Evolutionary conservation across 1,284 basidiomycete genomes (phyloP).

Genomic region (Tylopilus orsonianus): DNA sequence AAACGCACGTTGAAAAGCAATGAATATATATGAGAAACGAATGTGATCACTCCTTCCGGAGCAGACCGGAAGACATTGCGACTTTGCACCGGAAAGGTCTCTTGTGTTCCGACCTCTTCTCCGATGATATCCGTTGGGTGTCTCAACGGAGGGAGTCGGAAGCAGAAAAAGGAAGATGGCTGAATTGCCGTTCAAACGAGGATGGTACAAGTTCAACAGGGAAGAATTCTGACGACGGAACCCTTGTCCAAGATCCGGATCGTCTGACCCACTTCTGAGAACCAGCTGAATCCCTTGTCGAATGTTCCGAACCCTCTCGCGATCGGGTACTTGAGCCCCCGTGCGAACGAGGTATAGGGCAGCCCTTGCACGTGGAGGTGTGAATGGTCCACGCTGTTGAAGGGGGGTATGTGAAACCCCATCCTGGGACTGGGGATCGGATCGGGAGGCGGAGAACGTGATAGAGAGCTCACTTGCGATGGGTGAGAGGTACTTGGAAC

Average conservation of each 20-base stretch:
- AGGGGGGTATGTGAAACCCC: conserved; percentile 83
- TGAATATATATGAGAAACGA: background rate
- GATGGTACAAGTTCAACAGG: conserved; percentile 42
- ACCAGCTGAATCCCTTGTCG: conserved; percentile 77
- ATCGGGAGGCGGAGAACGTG: background rate
- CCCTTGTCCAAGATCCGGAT: conserved; percentile 61
- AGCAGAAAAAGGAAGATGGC: background rate
- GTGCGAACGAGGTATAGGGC: conserved; percentile 54
- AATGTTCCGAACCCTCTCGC: conserved; percentile 38
- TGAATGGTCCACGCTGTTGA: conserved; percentile 76
- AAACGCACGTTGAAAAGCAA: background rate
- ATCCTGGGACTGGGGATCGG: conserved; percentile 42
- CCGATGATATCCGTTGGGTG: background rate
- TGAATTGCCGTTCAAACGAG: background rate
- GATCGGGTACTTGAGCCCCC: conserved; percentile 60
- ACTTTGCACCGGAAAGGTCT: background rate
- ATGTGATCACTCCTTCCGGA: background rate
- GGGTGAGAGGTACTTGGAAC: conserved; percentile 38
- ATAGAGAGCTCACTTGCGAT: conserved; percentile 44
- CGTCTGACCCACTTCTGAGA: conserved; percentile 65
- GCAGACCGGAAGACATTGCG: background rate
- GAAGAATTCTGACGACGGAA: conserved; percentile 49
- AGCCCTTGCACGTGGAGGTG: conserved; percentile 78
- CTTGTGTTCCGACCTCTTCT: background rate
- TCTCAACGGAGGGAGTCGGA: background rate